Base-by-base conservation (phyloP, 2,329 filamentous ascomycete genomes). In the Didymella lethalis region DNA sequence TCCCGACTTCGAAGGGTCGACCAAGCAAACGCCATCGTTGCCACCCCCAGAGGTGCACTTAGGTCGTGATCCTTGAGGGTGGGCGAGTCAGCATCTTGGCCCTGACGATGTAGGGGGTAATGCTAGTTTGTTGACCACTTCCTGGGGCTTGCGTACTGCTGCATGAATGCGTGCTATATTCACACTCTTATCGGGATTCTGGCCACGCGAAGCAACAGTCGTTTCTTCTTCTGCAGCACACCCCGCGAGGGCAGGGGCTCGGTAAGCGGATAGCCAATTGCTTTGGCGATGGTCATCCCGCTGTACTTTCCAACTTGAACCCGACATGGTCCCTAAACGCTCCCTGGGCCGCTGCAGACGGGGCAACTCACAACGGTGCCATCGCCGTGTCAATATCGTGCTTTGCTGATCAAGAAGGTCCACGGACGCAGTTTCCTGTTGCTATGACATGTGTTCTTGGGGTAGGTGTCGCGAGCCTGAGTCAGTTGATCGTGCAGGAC, bases 381-480 rank as follows among this genome's bases (percentile, higher is more conserved):
- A 36, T 29, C 23, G 31, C 6, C n/a, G 20, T 55, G 16, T 44
- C 45, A 48, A 29, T 43, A 5, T 45, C 46, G 7, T 34, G 14
- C 26, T 49, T 43, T 23, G 48, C 10, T 43, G 26, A 36, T 47
- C 44, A 29, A 14, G 25, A n/a, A 7, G 11, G 14, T 26, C 36
- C 7, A 43, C 16, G 43, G 54, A 20, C 26, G 28, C 45, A 48
- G 38, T 23, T 31, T 36, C 38, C 45, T 45, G 38, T 45, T 44
- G 20, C 6, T 34, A 41, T 47, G n/a, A 23, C 47, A 47, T 10
- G 38, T 7, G 48, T 25, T 8, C 7, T 31, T 5, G 7, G 5
- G 45, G 55, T 32, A 58, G 38, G 55, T 58, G 14, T 58, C 38
- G 55, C 55, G 48, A 58, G 49, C 23, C n/a, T 46, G 55, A 53